phyloP scores from a whole-genome alignment of 352 stramenopile genomes.

The Phytophthora podocarpi region DNA sequence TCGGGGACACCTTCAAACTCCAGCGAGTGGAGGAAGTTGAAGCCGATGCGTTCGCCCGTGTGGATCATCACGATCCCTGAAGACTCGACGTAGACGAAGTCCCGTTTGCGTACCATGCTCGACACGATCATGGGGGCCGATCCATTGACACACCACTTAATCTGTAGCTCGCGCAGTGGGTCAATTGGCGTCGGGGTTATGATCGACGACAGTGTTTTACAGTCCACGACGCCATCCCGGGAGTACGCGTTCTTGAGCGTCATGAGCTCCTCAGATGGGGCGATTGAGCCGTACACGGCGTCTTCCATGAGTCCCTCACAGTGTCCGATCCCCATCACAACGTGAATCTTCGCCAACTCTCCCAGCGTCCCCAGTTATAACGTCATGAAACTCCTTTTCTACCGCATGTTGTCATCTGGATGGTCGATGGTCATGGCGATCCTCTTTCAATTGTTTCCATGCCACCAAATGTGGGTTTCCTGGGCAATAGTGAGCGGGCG shows the following conservation, averaged over 20 bases:
- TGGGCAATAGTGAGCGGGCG: too few species aligned
- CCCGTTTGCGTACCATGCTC: conserved; percentile 78
- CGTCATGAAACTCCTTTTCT: conserved; percentile 33
- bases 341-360: conserved; percentile 32
- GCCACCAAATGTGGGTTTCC: too few species aligned
- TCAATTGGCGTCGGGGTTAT: conserved; percentile 32
- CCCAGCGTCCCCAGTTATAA: conserved; percentile 27
- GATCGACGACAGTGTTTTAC: conserved; percentile 43
- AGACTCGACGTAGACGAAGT: conserved; percentile 66
- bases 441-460: too few species aligned
- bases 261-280: conserved; percentile 51
- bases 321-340: conserved; percentile 40
- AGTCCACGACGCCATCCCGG: conserved; percentile 53
- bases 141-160: conserved; percentile 61
- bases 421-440: conserved; percentile 35
- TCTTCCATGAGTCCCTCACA: conserved; percentile 52
- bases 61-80: conserved; percentile 38
- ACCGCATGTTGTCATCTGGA: conserved; percentile 23
- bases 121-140: conserved; percentile 53
- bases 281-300: conserved; percentile 58
- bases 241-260: conserved; percentile 58
- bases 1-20: conserved; percentile 44
- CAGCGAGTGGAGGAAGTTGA: conserved; percentile 59
- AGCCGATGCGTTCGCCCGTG: conserved; percentile 48
- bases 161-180: conserved; percentile 42